phyloP scores from a whole-genome alignment of 331 rosid species.

The Stylosanthes scabra region DNA sequence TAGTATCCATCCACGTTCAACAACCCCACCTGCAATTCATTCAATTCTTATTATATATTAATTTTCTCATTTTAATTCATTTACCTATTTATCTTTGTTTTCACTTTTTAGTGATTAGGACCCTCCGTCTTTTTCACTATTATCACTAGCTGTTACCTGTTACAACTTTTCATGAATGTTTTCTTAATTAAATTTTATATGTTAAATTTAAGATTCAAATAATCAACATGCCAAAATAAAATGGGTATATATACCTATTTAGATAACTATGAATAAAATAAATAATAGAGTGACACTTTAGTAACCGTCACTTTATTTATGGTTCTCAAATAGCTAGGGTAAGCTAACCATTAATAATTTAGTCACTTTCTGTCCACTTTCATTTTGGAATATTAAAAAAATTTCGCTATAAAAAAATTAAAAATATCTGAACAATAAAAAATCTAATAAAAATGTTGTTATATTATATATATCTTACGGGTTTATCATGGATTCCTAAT shows the following conservation, averaged over 20 bases:
- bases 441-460: no score
- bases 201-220: no score
- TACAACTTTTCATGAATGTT: no score
- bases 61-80: neutral
- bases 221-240: neutral
- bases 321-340: neutral
- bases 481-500: constrained; percentile 78
- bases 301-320: neutral
- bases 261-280: neutral
- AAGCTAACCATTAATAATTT: neutral
- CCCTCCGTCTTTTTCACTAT: neutral
- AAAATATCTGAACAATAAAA: neutral
- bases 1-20: constrained; percentile 81
- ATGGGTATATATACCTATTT: neutral
- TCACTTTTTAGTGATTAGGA: constrained; percentile 6
- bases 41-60: neutral
- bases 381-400: no score
- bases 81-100: neutral
- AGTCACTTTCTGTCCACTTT: neutral
- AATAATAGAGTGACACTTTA: neutral
- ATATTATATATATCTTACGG: constrained; percentile 46
- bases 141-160: no score
- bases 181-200: no score
- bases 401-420: neutral
- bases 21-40: constrained; percentile 64